Conservation (phyloP, 2,329 filamentous ascomycete genomes). For the Metarhizium guizhouense region DNA sequence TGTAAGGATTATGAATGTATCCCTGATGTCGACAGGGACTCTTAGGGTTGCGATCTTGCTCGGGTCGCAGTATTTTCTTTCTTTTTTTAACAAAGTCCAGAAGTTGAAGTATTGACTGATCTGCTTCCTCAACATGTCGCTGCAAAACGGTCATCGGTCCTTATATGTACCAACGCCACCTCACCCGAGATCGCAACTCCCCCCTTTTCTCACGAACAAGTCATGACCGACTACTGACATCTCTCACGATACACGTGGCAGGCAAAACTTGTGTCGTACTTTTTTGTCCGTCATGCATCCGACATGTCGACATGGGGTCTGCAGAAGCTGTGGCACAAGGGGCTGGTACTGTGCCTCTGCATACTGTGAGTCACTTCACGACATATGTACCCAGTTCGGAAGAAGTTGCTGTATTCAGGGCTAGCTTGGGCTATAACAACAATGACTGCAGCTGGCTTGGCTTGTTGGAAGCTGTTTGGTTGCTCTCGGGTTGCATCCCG, state of each 20-base stretch:
- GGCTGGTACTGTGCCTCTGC: not conserved
- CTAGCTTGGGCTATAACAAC: not conserved
- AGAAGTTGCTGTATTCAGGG: not conserved
- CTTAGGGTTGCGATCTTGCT: not conserved
- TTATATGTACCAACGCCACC: not conserved
- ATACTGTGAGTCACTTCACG: not conserved
- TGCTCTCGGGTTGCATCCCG: not conserved
- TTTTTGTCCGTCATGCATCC: not conserved
- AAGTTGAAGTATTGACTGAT: not conserved
- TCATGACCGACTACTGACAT: not conserved
- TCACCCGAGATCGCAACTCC: not conserved
- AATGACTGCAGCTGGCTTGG: not conserved
- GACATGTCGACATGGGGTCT: not conserved
- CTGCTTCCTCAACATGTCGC: not conserved
- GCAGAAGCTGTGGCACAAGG: not conserved
- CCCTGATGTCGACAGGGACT: not conserved
- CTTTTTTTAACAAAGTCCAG: not conserved
- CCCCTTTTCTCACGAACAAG: not conserved
- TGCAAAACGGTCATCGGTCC: not conserved
- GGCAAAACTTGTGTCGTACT: not conserved
- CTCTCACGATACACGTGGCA: conserved; percentile 6
- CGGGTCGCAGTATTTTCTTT: not conserved
- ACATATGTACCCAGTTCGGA: not conserved
- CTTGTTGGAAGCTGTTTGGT: not conserved
- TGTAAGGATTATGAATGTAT: not conserved